These are phyloP conservation scores for Oryza nivara DNA, from an alignment of 176 grass and related monocot species.

Conservation along the genomic window DNA sequence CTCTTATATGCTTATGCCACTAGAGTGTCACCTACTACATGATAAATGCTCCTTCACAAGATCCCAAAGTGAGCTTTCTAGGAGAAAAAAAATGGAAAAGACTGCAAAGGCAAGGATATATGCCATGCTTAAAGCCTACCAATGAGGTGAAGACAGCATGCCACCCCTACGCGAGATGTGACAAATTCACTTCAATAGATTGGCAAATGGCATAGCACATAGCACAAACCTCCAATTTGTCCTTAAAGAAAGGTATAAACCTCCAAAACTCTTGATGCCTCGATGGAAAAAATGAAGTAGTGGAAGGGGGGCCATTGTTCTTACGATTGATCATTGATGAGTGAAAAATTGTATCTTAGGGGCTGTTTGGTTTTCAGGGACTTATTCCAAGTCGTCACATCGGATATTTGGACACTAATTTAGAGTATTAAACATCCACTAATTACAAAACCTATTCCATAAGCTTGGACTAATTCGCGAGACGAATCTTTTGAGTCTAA, in stretches of 20 bases:
- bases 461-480: no score
- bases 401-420: no score
- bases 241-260: background rate
- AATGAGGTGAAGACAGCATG: background rate
- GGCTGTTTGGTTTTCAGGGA: no score
- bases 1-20: background rate
- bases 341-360: no score
- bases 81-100: background rate
- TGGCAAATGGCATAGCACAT: background rate
- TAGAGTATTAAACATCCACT: no score
- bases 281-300: no score
- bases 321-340: no score
- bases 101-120: background rate
- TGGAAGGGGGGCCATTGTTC: no score
- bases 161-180: no score
- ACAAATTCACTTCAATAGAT: background rate
- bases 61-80: conserved; percentile 26
- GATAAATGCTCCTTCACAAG: background rate
- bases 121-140: conserved; percentile 34
- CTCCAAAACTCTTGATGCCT: background rate
- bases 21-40: background rate
- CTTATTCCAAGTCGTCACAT: no score
- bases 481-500: no score
- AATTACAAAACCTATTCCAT: no score
- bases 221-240: background rate